These are phyloP conservation scores for Lepidium sativum DNA, from an alignment of 345 rosid species.

Conservation along the genomic window DNA sequence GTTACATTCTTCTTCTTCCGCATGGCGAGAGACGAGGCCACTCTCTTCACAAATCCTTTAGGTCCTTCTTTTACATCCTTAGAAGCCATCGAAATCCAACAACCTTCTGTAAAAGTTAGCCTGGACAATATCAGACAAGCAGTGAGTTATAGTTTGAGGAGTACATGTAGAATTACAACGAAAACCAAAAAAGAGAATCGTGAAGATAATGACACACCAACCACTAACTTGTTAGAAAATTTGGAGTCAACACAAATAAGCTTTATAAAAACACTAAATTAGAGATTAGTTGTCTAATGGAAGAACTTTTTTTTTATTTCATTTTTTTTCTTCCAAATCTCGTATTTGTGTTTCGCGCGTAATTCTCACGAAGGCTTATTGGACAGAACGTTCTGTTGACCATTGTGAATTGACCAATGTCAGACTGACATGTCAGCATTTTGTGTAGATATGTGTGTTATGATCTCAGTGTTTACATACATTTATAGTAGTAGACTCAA, in stretches of 20 bases:
- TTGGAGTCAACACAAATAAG: constrained; percentile 3
- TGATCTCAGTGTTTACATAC: too few species aligned
- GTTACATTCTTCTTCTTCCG: constrained; percentile 20
- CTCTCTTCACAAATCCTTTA: constrained; percentile 18
- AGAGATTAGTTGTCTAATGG: too few species aligned
- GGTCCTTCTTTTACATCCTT: constrained; percentile 13
- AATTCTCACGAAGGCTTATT: background rate
- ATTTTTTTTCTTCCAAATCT: background rate
- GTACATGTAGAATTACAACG: constrained; percentile 8
- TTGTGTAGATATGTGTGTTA: background rate
- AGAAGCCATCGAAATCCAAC: constrained; percentile 13
- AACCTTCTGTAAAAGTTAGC: background rate
- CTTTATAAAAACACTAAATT: background rate
- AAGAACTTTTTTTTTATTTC: background rate
- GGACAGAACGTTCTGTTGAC: background rate
- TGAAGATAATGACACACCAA: constrained; percentile 9
- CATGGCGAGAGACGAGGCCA: constrained; percentile 20
- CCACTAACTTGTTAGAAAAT: constrained; percentile 21
- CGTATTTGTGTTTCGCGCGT: background rate
- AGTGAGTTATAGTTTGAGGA: constrained; percentile 20
- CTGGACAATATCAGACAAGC: background rate
- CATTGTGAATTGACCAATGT: background rate
- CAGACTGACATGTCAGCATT: background rate
- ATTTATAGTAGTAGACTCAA: background rate
- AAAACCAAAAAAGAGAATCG: background rate